Percentiles rank a stretch among this genome's conserved stretches.
Conservation (phyloP, 768 basidiomycete genomes). For the Mrakia hoshinonis region DNA sequence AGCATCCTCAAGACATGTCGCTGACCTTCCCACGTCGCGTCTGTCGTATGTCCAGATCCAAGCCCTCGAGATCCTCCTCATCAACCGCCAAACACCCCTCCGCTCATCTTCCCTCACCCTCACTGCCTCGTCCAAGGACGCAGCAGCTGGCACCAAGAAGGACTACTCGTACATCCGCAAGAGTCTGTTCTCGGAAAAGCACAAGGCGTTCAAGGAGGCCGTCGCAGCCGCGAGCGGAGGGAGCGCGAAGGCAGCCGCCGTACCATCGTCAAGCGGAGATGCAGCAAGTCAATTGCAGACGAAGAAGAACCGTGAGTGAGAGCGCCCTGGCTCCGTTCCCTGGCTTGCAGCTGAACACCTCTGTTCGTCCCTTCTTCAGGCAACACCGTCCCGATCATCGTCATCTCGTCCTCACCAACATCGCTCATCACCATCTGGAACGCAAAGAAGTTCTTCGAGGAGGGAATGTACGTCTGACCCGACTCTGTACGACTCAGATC, state of each 20-base stretch:
- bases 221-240: slow-evolving; percentile 5
- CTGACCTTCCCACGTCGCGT: neutral
- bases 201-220: slow-evolving; percentile 14
- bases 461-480: slow-evolving; percentile 54
- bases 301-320: neutral
- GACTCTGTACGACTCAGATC: neutral
- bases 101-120: slow-evolving; percentile 26
- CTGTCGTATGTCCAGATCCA: slow-evolving; percentile 19
- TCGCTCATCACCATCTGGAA: slow-evolving; percentile 97
- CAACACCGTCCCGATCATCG: slow-evolving; percentile 80
- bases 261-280: neutral
- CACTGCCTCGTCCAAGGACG: slow-evolving; percentile 15
- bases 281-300: neutral
- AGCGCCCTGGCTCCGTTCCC: too few species aligned
- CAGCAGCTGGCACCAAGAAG: slow-evolving; percentile 14
- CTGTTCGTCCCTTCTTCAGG: slow-evolving; percentile 42
- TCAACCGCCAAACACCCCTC: slow-evolving; percentile 26
- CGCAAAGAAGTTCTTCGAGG: slow-evolving; percentile 85
- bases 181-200: slow-evolving; percentile 24
- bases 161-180: slow-evolving; percentile 28
- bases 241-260: neutral
- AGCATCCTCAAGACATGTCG: too few species aligned
- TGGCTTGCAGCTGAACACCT: too few species aligned
- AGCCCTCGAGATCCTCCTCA: slow-evolving; percentile 22
- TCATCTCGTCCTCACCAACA: slow-evolving; percentile 92